Base-by-base conservation (phyloP, 306 rosid species). In the Nissolia schottii region DNA sequence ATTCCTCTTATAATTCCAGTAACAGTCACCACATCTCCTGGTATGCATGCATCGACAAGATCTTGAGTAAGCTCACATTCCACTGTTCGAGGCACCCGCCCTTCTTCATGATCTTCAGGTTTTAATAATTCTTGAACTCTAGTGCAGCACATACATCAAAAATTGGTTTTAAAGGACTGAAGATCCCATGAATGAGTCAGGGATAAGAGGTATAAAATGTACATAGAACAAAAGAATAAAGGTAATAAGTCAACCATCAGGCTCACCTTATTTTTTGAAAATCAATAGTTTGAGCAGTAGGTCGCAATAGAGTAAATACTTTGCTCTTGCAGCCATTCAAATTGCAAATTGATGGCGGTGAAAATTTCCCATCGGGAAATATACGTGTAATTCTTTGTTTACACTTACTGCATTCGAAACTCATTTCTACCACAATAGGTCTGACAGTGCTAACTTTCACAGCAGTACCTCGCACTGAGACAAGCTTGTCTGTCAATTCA, bases 21-120 rank as follows among this genome's bases (percentile, higher is more conserved):
- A 69, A 89, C 97, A 68, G 97, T 91, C 84, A 94, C 94, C 79
- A 91, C 95, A 64, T 94, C 96, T 77, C 98, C 97, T 60, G 98
- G 97, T 78, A 91, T 89, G 91, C 98, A 91, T 13, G 87, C 87
- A 86, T 91, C 97, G 79, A 91, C 97, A 66, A 94, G 97, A 79
- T 91, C 95, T 82, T 89, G 88, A 32, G 82, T 81, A 59, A 94
- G 92, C 70, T 94, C 98, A 78, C 97, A 94, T 78, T 94, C 97
- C 68, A 94, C 97, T 62, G 97, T 94, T 69, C 97, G 91, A 77
- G 98, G 98, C 66, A 94, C 88, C 54, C 97, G 82, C 25, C 97
- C 98, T 83, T 94, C 98, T 83, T 94, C 98, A 14, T 89, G 98
- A 73, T 94, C 96, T 70, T 94, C 97, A 51, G 85, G 86, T 73